Base-by-base conservation (phyloP, 2,329 filamentous ascomycete genomes). In the Cladosporium halotolerans region DNA sequence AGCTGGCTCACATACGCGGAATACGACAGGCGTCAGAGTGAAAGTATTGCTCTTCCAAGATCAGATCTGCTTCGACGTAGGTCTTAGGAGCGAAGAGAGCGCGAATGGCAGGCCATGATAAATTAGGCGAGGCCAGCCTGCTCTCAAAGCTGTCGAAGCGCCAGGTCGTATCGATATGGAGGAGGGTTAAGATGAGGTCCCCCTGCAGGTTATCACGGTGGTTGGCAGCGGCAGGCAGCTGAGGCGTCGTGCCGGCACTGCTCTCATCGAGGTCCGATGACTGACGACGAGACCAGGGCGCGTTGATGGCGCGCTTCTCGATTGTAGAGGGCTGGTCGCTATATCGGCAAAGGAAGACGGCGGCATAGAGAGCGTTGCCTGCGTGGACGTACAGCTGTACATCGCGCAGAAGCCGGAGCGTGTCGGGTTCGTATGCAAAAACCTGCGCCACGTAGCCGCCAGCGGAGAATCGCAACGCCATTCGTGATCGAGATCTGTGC, bases 81-180 rank as follows among this genome's bases (percentile, higher is more conserved):
- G 38, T 28, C 1, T 39, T 39, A n/a, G 47, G 47, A 0, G 13
- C 34, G 7, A 42, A 50, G 9, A 43, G 36, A 13, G 19, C 18
- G 38, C 13, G 47, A n/a, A 50, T 50, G 28, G 47, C 28, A 9
- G 47, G 47, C 47, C 47, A 50, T 3, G 47, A 50, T 9, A 43
- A 18, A n/a, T 42, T 50, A 1, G 47, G 47, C 14, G 47, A 50
- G 2, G 47, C 47, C 3, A 8, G 28, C 34, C 7, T 7, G 6
- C 47, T 9, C 9, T 50, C 28, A 10, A 19, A 41, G 14, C 8
- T 11, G 5, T 50, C 47, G 13, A 50, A 50, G 6, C 47, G 47
- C 47, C 47, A 50, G 34, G 47, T 50, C 8, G 47, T 50, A 13
- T 50, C 39, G 31, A 43, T 16, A 10, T 50, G 38, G 7, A 43